phyloP scores from a whole-genome alignment of 768 basidiomycete genomes.

The Lentinula raphanica region DNA sequence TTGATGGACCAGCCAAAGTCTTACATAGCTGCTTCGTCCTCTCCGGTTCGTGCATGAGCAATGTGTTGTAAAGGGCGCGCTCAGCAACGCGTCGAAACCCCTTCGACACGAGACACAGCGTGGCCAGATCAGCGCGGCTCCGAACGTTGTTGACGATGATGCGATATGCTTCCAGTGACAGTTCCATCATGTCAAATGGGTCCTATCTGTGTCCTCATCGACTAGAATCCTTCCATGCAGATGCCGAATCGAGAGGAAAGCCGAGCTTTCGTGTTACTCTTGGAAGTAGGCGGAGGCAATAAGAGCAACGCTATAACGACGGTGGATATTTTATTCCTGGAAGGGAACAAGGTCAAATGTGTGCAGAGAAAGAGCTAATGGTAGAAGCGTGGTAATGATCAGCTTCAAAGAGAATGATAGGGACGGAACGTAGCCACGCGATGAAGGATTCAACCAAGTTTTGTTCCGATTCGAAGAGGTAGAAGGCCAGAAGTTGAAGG shows the following conservation, averaged over 20 bases:
- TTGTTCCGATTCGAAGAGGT: not conserved
- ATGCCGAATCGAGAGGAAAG: not conserved
- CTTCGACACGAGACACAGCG: slow-evolving; percentile 55
- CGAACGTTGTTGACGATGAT: slow-evolving; percentile 49
- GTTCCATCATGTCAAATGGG: slow-evolving; percentile 39
- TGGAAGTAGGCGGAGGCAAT: not conserved
- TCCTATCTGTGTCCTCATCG: not conserved
- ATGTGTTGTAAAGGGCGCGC: slow-evolving; percentile 53
- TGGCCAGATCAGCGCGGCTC: slow-evolving; percentile 48
- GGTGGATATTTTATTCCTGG: not conserved
- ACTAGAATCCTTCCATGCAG: not conserved
- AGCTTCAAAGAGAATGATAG: not conserved
- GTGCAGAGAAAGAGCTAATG: not conserved
- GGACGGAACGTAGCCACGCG: not conserved
- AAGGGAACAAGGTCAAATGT: not conserved
- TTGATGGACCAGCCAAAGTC: slow-evolving; percentile 39
- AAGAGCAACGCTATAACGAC: not conserved
- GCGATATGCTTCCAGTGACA: slow-evolving; percentile 55
- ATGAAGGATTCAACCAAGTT: not conserved
- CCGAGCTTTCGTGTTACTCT: not conserved
- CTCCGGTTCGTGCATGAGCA: slow-evolving; percentile 38
- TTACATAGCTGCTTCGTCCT: slow-evolving; percentile 40
- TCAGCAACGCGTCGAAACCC: slow-evolving; percentile 51
- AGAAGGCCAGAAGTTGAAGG: not conserved
- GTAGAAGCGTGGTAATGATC: not conserved